phyloP scores from a whole-genome alignment of 73 alveolate genomes.

The Paramecium octaurelia region DNA sequence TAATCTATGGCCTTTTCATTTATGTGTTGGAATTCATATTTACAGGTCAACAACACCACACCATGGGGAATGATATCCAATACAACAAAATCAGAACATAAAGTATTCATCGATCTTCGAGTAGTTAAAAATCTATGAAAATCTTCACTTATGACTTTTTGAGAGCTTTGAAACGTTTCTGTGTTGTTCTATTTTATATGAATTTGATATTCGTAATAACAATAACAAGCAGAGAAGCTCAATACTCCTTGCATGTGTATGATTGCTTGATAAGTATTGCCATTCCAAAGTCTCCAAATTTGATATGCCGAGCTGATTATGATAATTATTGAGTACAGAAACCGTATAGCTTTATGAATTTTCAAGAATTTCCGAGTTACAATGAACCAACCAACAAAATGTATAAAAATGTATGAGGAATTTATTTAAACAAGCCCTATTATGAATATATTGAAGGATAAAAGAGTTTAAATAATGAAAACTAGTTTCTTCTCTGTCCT shows the following conservation, averaged over 20 bases:
- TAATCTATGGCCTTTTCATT: conserved; percentile 1
- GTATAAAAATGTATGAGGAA: not conserved
- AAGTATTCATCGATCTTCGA: not conserved
- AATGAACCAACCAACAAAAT: not conserved
- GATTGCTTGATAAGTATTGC: not conserved
- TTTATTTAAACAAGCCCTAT: not conserved
- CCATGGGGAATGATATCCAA: conserved; percentile 22
- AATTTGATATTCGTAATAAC: not conserved
- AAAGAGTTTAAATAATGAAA: not conserved
- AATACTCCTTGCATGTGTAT: not conserved
- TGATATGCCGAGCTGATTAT: not conserved
- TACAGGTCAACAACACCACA: not conserved
- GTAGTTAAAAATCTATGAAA: not conserved
- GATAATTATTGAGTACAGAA: not conserved
- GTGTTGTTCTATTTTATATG: not conserved
- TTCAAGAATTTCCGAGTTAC: not conserved
- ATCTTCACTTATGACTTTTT: conserved; percentile 14
- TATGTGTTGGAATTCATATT: not conserved
- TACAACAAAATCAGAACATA: conserved; percentile 3
- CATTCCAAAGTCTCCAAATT: not conserved
- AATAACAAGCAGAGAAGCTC: not conserved
- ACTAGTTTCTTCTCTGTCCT: not conserved
- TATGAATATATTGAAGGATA: not conserved
- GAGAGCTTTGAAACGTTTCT: not conserved
- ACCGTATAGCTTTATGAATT: not conserved